Evolutionary conservation across 106 monocot genomes (phyloP).

Genomic region (Dendrobium officinale): DNA sequence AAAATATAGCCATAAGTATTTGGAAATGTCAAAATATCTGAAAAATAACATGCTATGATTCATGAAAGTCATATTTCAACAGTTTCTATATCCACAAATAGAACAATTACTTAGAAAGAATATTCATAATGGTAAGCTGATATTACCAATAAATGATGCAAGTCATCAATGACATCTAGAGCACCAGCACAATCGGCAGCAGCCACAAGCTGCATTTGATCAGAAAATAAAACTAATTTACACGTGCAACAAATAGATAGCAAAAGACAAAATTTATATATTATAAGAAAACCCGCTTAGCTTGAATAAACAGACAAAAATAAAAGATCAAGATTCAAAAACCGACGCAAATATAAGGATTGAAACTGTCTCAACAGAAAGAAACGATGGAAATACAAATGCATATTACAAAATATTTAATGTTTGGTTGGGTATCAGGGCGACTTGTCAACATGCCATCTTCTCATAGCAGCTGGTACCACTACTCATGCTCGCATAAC

Average conservation of each 20-base stretch:
- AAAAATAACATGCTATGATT: constrained; percentile 5
- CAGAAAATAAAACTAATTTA: constrained; percentile 16
- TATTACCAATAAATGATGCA: constrained; percentile 85
- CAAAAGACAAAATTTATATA: not conserved
- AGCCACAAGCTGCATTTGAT: constrained; percentile 63
- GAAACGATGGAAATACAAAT: not conserved
- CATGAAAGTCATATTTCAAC: not conserved
- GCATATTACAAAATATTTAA: not conserved
- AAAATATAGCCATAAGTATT: not conserved
- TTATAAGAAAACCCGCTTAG: not conserved
- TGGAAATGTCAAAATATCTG: not conserved
- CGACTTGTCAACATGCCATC: not conserved
- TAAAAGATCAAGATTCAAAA: not conserved
- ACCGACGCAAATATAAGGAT: not conserved
- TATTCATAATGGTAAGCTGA: not conserved
- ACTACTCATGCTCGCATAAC: not conserved
- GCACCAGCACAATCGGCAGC: constrained; percentile 97
- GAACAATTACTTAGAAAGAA: not conserved
- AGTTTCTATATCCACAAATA: not conserved
- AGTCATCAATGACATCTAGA: constrained; percentile 91
- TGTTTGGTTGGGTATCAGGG: not conserved
- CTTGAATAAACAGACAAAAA: not conserved
- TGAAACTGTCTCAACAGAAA: not conserved
- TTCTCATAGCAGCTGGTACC: not conserved
- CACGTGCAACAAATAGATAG: not conserved